Conservation (phyloP, 1,284 basidiomycete species). For the Cutaneotrichosporon cutaneum region DNA sequence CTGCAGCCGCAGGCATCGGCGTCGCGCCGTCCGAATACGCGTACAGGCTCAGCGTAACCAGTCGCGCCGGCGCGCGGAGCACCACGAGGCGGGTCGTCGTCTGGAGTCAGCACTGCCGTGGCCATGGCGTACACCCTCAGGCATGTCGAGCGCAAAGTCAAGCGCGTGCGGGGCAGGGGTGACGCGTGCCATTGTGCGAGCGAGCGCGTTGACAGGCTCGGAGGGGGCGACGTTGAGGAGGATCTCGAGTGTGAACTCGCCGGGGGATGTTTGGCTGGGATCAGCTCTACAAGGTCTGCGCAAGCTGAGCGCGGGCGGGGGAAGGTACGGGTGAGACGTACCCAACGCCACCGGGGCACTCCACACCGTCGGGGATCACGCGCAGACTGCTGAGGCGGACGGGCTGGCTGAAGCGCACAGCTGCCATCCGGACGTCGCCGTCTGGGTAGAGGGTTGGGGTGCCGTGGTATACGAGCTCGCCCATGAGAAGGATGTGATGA, state of each 20-base stretch:
- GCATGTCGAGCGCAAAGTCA: conserved; percentile 19
- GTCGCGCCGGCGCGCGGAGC: conserved; percentile 11
- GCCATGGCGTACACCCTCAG: conserved; percentile 9
- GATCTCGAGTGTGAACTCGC: conserved; percentile 17
- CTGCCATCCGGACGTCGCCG: neutral
- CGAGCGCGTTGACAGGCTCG: conserved; percentile 19
- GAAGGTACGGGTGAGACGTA: conserved; percentile 2
- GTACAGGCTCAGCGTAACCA: conserved; percentile 19
- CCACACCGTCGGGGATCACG: conserved; percentile 14
- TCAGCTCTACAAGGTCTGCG: conserved; percentile 1
- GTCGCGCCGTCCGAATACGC: neutral
- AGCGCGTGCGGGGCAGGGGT: conserved; percentile 11
- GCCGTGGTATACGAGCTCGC: conserved; percentile 20
- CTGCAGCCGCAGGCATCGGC: neutral
- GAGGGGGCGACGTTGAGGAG: conserved; percentile 15
- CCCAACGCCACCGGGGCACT: conserved; percentile 12
- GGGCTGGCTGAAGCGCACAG: conserved; percentile 15
- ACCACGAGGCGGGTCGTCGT: conserved; percentile 19
- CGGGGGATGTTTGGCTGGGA: conserved; percentile 13
- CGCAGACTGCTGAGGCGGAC: conserved; percentile 15
- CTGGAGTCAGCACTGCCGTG: neutral
- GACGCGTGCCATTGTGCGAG: conserved; percentile 1
- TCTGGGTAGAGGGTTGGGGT: conserved; percentile 17
- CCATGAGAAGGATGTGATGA: neutral
- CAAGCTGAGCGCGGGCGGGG: too few relatives aligned